phyloP scores from a whole-genome alignment of 2,329 filamentous ascomycete species.

The Alternaria sp. region DNA sequence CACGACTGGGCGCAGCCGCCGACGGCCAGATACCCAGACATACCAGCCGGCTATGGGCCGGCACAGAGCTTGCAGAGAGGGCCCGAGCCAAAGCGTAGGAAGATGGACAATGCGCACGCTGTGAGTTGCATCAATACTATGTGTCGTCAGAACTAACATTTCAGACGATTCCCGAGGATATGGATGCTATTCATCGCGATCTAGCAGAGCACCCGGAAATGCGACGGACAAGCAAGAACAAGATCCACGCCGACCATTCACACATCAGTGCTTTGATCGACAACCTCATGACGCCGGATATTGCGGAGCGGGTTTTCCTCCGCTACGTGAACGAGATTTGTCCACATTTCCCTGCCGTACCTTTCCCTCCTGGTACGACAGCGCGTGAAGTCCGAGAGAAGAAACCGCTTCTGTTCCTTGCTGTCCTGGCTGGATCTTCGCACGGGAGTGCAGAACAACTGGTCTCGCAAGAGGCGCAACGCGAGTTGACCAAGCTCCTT shows the following conservation, averaged over 20 bases:
- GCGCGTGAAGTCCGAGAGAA: conserved; percentile 62
- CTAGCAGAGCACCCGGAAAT: conserved; percentile 45
- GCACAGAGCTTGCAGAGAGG: conserved; percentile 40
- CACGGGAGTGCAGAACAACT: conserved; percentile 51
- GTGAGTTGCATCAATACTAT: conserved; percentile 18
- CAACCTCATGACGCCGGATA: conserved; percentile 58
- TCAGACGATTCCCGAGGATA: conserved; percentile 47
- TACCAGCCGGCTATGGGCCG: conserved; percentile 41
- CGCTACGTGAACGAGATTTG: conserved; percentile 63
- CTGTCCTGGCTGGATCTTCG: conserved; percentile 62
- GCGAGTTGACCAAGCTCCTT: conserved; percentile 69
- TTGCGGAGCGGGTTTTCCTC: conserved; percentile 63
- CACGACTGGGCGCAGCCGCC: conserved; percentile 39
- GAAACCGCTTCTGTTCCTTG: conserved; percentile 66
- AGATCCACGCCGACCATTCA: conserved; percentile 43
- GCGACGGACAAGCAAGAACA: conserved; percentile 39
- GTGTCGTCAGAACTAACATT: conserved; percentile 4
- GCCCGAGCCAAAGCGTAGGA: conserved; percentile 43
- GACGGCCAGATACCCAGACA: conserved; percentile 27
- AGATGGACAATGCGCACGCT: conserved; percentile 35
- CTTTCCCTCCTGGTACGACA: conserved; percentile 61
- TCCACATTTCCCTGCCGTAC: conserved; percentile 64
- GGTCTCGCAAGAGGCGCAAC: conserved; percentile 63
- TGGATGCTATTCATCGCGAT: conserved; percentile 48
- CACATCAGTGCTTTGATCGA: conserved; percentile 50